A percentile compares a stretch with the other conserved stretches of the same genome.
These are phyloP conservation scores for Fragaria iinumae DNA, from an alignment of 306 rosid species.

Conservation along the genomic window DNA sequence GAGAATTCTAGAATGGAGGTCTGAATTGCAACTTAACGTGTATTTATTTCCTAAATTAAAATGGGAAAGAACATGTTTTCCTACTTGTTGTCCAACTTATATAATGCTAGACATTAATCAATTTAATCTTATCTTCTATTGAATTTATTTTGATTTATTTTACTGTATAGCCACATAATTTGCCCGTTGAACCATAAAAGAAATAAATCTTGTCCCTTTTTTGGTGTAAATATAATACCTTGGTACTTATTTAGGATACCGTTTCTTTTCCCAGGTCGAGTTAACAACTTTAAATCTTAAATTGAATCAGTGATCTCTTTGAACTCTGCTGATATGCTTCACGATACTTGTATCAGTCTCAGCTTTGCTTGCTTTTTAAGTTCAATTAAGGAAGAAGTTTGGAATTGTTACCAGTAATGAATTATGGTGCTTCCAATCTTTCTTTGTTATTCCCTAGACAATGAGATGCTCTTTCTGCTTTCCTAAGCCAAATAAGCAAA, in stretches of 20 bases:
- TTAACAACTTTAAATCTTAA: not conserved
- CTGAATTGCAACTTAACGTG: not conserved
- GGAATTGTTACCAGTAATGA: not conserved
- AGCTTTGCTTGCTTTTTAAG: not conserved
- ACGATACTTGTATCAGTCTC: not conserved
- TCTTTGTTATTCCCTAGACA: not conserved
- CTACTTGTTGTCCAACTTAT: conserved; percentile 1
- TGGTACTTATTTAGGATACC: not conserved
- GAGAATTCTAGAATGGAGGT: conserved; percentile 17
- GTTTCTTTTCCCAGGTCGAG: not conserved
- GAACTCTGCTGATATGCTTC: not conserved
- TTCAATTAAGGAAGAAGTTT: not conserved
- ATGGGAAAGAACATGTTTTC: conserved; percentile 17
- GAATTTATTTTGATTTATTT: not conserved
- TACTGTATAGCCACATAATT: not conserved
- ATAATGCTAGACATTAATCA: not conserved
- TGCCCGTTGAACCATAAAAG: not conserved
- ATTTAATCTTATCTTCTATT: not conserved
- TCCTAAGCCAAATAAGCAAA: not conserved
- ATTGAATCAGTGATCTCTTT: not conserved
- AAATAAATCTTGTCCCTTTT: not conserved
- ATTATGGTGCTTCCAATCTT: not conserved
- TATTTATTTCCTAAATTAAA: conserved; percentile 4
- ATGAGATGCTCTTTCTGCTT: not conserved
- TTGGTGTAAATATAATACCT: not conserved